These are phyloP conservation scores for Termitomyces bulborhizus DNA, from an alignment of 768 basidiomycete species.

Conservation along the genomic window DNA sequence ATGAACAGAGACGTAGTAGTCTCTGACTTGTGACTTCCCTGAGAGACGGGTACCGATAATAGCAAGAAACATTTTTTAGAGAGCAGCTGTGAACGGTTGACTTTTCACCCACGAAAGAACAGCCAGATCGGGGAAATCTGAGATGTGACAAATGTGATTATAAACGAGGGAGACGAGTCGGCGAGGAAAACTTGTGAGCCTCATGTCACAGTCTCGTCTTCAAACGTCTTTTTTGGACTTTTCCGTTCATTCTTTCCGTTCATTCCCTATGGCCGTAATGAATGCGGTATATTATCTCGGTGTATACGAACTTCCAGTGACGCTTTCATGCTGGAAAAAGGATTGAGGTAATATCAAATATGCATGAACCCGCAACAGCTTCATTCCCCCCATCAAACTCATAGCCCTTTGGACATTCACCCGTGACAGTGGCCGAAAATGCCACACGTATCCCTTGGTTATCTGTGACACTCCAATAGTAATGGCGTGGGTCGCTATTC, in stretches of 20 bases:
- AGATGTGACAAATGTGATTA: slow-evolving; percentile 15
- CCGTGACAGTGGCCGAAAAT: background rate
- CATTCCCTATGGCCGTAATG: background rate
- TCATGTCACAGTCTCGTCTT: slow-evolving; percentile 6
- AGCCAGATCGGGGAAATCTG: background rate
- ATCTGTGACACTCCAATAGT: background rate
- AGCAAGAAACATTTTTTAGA: slow-evolving; percentile 53
- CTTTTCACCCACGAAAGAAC: too few species aligned
- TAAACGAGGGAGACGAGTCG: slow-evolving; percentile 8
- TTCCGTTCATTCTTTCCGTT: background rate
- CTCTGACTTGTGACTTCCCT: slow-evolving; percentile 54
- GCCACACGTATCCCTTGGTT: background rate
- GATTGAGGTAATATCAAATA: background rate
- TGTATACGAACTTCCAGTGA: background rate
- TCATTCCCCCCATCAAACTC: background rate
- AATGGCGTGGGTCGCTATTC: background rate
- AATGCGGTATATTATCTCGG: background rate
- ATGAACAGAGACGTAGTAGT: slow-evolving; percentile 52
- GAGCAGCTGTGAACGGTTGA: too few species aligned
- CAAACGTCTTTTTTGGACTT: background rate
- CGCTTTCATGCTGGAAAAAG: background rate
- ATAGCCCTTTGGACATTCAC: background rate
- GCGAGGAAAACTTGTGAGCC: slow-evolving; percentile 6
- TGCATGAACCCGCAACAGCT: background rate
- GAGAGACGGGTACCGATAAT: slow-evolving; percentile 59